A percentile compares a stretch with the other conserved stretches of the same genome.
Evolutionary conservation across 78 protist species (phyloP).

Genomic region (Protostelium mycophagum): DNA sequence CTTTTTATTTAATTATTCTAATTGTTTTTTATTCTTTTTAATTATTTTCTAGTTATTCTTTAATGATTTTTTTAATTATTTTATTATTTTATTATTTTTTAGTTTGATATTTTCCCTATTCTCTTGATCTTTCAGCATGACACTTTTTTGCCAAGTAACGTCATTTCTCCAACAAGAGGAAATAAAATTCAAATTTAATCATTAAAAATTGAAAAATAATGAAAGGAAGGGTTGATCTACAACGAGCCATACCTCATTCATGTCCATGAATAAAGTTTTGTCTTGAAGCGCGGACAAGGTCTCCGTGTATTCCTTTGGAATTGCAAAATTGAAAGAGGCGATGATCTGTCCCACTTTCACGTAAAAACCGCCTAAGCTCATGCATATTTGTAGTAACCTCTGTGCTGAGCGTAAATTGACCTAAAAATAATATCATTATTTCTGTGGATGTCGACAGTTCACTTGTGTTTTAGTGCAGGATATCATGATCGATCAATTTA

Average conservation of each 20-base stretch:
- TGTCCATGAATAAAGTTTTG: background rate
- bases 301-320: conserved; percentile 37
- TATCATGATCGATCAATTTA: too few species aligned
- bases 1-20: too few species aligned
- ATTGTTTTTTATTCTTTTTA: too few species aligned
- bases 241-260: background rate
- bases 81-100: too few species aligned
- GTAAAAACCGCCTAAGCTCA: conserved; percentile 45
- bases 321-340: conserved; percentile 39
- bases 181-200: background rate
- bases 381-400: conserved; percentile 23
- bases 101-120: too few species aligned
- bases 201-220: too few species aligned
- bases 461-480: too few species aligned
- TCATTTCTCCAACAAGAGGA: background rate
- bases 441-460: background rate
- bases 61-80: too few species aligned
- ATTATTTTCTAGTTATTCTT: too few species aligned
- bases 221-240: background rate
- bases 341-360: conserved; percentile 56
- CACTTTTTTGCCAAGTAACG: too few species aligned
- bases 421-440: background rate
- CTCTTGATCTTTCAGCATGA: too few species aligned
- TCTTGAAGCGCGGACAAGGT: conserved; percentile 35
- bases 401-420: conserved; percentile 27